Evolutionary conservation across 306 rosid species (phyloP).

Genomic region (Chamaecrista fasciculata): DNA sequence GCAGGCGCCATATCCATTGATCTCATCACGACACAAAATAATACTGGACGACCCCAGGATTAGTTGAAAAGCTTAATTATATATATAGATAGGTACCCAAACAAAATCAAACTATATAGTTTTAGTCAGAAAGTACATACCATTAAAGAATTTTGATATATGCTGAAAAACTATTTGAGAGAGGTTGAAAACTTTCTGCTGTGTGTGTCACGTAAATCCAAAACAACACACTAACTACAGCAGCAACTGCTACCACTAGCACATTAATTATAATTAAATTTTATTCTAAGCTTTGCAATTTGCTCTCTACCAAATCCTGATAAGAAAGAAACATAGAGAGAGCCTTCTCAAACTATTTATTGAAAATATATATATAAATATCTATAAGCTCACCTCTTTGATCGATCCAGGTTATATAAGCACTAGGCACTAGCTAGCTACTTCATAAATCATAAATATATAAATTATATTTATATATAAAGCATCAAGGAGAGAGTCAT

Average conservation of each 20-base stretch:
- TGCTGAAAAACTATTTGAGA: slow-evolving; percentile 24
- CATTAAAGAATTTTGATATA: slow-evolving; percentile 17
- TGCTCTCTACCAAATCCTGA: slow-evolving; percentile 41
- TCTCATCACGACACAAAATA: too few relatives aligned
- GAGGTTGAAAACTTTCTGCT: slow-evolving; percentile 41
- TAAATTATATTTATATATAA: slow-evolving; percentile 3
- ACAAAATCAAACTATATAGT: too few relatives aligned
- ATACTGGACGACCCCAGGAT: neutral
- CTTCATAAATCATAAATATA: too few relatives aligned
- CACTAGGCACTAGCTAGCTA: neutral
- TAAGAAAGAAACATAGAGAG: slow-evolving; percentile 33
- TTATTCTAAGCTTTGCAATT: neutral
- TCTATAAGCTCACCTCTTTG: slow-evolving; percentile 32
- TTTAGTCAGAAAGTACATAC: too few relatives aligned
- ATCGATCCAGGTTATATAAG: slow-evolving; percentile 31
- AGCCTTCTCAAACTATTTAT: slow-evolving; percentile 1
- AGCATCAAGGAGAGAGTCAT: neutral
- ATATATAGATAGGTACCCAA: too few relatives aligned
- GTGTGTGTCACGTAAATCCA: slow-evolving; percentile 18
- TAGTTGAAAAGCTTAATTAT: slow-evolving; percentile 31
- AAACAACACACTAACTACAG: slow-evolving; percentile 7
- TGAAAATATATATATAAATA: too few relatives aligned
- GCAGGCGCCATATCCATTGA: slow-evolving; percentile 33
- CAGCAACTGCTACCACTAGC: slow-evolving; percentile 52
- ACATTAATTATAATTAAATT: slow-evolving; percentile 11